Evolutionary conservation across 75 land plant genomes (phyloP), one percentile per base, ranked within the genome.

Genomic region (Cunninghamia lanceolata): DNA sequence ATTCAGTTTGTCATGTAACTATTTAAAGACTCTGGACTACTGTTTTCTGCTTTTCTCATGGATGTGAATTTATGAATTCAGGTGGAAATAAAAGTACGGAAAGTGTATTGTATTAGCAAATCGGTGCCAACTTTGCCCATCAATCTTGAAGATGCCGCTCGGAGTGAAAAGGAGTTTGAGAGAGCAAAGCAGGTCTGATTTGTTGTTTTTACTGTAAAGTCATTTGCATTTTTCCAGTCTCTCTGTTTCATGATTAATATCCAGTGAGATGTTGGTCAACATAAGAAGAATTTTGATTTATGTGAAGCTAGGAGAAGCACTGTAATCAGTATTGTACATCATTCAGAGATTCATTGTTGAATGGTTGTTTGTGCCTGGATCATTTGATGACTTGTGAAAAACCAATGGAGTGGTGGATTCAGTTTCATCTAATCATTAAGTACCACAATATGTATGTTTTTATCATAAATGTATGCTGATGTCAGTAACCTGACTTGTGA

Each of bases 61-160:
- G 46, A 40, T 42, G 43, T 25, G 36, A 53, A 39, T 86, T 86
- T 73, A 77, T 42, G 43, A 75, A 16, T 87, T 74, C 56, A 97
- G 98, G 99, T 97, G 39, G 99, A 97, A 83, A 38, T 97, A 68
- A 93, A 94, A 86, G 94, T 95, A 4, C 71, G 87, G 43, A 96
- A 95, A 83, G 35, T 97, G 3, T 93, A 89, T 82, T 94, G 99
- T 84, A 78, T 97, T 16, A 94, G 66, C 88, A 93, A 86, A 87
- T 94, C 98, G 13, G 63, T 89, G 40, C 89, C 93, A 13, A 89
- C 83, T 52, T 87, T 97, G 14, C 99, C 99, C 34, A 85, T 97
- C 80, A 96, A 89, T 53, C 87, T 96, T 54, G 99, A 97, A 85
- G 99, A 98, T 93, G 98, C 96, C 87, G 90, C 98, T 75, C 88